Conservation (phyloP, 768 basidiomycete species). For the Suillus luteus region DNA sequence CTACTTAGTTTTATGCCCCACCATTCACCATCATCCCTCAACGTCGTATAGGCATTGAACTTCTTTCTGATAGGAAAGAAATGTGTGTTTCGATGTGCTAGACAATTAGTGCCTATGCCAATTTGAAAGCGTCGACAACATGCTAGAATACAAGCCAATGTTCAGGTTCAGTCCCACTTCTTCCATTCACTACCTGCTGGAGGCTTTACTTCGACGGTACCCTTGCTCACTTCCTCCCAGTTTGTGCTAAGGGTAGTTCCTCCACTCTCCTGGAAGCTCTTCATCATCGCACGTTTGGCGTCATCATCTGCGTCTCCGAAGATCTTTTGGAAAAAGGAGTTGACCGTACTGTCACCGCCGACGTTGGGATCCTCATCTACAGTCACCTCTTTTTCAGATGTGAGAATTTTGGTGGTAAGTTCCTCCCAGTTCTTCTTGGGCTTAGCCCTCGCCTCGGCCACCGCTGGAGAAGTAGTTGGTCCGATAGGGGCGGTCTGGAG, state of each 20-base stretch:
- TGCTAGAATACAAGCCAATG: slow-evolving; percentile 9
- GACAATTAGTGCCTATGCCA: too few relatives aligned
- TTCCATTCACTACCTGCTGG: slow-evolving; percentile 85
- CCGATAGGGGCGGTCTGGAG: slow-evolving; percentile 23
- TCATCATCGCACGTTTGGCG: slow-evolving; percentile 94
- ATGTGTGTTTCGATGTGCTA: not conserved
- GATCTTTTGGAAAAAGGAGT: slow-evolving; percentile 89
- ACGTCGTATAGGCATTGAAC: not conserved
- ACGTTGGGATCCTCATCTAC: slow-evolving; percentile 84
- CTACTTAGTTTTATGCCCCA: too few relatives aligned
- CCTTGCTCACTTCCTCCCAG: slow-evolving; percentile 86
- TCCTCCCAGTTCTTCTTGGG: slow-evolving; percentile 88
- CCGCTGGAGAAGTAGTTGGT: slow-evolving; percentile 37
- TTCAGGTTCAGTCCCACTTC: slow-evolving; percentile 56
- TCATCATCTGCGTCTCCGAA: slow-evolving; percentile 91
- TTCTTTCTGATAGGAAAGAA: not conserved
- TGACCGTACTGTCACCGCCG: slow-evolving; percentile 84
- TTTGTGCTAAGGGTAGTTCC: slow-evolving; percentile 96
- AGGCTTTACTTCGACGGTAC: slow-evolving; percentile 72
- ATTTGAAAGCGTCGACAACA: slow-evolving; percentile 14
- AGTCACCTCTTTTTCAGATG: slow-evolving; percentile 67
- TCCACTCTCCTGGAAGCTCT: slow-evolving; percentile 93
- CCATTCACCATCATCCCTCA: not conserved
- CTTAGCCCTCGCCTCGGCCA: slow-evolving; percentile 38
- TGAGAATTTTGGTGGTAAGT: slow-evolving; percentile 68